Conservation (phyloP, 805 yeast species). For the Teunomyces barrocoloradensis region DNA sequence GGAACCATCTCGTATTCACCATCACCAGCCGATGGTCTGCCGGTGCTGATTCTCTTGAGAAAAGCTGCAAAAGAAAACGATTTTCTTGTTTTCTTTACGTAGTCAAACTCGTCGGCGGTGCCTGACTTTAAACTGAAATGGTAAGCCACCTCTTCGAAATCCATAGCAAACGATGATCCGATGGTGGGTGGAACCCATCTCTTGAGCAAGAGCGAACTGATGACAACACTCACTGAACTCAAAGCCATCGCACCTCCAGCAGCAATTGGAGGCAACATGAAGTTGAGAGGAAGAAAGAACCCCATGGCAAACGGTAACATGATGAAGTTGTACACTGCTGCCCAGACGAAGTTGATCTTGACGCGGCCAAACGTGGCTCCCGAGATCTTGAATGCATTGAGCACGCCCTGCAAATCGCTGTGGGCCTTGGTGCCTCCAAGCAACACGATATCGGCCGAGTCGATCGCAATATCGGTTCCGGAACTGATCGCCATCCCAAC, state of each 20-base stretch:
- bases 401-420: slow-evolving; percentile 46
- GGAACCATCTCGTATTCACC: slow-evolving; percentile 3
- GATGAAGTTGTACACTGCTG: slow-evolving; percentile 73
- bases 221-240: slow-evolving; percentile 85
- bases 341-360: slow-evolving; percentile 82
- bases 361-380: slow-evolving; percentile 68
- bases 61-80: background rate
- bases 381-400: slow-evolving; percentile 66
- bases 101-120: slow-evolving; percentile 23
- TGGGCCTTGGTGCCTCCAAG: slow-evolving; percentile 38
- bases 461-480: slow-evolving; percentile 95
- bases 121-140: slow-evolving; percentile 26
- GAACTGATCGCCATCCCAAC: slow-evolving; percentile 89
- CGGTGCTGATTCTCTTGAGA: background rate
- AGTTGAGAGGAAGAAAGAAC: slow-evolving; percentile 70
- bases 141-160: slow-evolving; percentile 17
- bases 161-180: slow-evolving; percentile 12
- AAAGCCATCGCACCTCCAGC: slow-evolving; percentile 94
- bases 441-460: slow-evolving; percentile 91
- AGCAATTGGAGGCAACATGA: slow-evolving; percentile 78
- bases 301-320: slow-evolving; percentile 97
- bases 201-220: slow-evolving; percentile 72
- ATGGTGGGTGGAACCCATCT: slow-evolving; percentile 49
- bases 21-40: background rate
- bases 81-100: slow-evolving; percentile 9